phyloP scores from a whole-genome alignment of 345 rosid species.

The Aegle marmelos region DNA sequence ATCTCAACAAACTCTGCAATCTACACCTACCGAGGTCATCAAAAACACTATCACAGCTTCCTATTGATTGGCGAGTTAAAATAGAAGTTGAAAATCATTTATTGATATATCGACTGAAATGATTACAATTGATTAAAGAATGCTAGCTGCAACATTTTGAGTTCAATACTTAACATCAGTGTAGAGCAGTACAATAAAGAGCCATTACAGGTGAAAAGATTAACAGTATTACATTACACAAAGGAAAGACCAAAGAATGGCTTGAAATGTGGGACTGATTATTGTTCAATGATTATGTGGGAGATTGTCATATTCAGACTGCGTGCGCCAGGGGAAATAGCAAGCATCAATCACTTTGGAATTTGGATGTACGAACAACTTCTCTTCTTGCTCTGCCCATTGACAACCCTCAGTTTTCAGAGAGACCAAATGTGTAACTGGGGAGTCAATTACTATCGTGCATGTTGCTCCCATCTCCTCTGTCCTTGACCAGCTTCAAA shows the following conservation, averaged over 20 bases:
- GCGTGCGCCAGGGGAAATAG: not conserved
- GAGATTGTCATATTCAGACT: not conserved
- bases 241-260: not conserved
- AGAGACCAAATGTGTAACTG: conserved; percentile 11
- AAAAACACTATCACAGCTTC: too few relatives aligned
- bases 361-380: not conserved
- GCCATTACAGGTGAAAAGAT: too few relatives aligned
- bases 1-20: too few relatives aligned
- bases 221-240: too few relatives aligned
- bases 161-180: too few relatives aligned
- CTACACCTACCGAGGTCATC: too few relatives aligned
- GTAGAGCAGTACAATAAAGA: too few relatives aligned
- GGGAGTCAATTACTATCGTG: not conserved
- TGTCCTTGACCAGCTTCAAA: not conserved
- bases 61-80: too few relatives aligned
- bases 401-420: not conserved
- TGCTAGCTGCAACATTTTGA: too few relatives aligned
- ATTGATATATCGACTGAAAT: too few relatives aligned
- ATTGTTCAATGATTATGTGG: not conserved
- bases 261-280: not conserved
- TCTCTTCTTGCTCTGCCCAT: conserved; percentile 2
- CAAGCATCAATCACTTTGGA: not conserved
- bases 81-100: too few relatives aligned
- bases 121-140: too few relatives aligned
- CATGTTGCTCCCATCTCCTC: conserved; percentile 10